phyloP scores from a whole-genome alignment of 2,329 filamentous ascomycete species.

The Curvularia lunata region DNA sequence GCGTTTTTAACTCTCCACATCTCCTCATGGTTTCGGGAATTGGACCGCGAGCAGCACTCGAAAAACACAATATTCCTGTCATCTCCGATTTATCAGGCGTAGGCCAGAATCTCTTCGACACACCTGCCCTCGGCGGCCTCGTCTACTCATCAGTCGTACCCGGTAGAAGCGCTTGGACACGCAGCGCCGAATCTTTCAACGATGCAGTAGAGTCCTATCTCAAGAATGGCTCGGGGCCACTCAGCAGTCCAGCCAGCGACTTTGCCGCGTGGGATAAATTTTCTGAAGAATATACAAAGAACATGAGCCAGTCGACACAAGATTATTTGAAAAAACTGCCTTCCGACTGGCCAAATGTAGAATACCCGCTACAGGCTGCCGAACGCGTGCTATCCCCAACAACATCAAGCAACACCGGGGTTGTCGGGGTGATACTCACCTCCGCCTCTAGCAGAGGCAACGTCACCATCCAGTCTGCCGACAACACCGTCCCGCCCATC shows the following conservation, averaged over 20 bases:
- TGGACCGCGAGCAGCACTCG: constrained; percentile 9
- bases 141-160: constrained; percentile 9
- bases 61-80: constrained; percentile 8
- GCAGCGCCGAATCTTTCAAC: constrained; percentile 7
- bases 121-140: constrained; percentile 7
- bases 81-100: constrained; percentile 12
- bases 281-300: constrained; percentile 2
- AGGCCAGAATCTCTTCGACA: constrained; percentile 12
- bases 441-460: constrained; percentile 13
- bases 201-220: constrained; percentile 6
- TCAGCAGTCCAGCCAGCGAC: constrained; percentile 16
- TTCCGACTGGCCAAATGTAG: constrained; percentile 13
- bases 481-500: constrained; percentile 6
- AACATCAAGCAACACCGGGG: constrained; percentile 7
- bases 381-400: constrained; percentile 2
- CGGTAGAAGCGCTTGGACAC: constrained; percentile 11
- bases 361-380: constrained; percentile 7
- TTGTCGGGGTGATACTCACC: constrained; percentile 9
- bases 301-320: constrained; percentile 13
- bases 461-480: constrained; percentile 11
- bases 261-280: constrained; percentile 13
- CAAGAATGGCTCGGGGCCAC: constrained; percentile 10
- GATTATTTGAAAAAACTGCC: constrained; percentile 2
- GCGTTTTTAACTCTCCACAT: constrained; percentile 8
- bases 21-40: constrained; percentile 15